Conservation (phyloP, 306 rosid genomes). For the Biancaea sappan region DNA sequence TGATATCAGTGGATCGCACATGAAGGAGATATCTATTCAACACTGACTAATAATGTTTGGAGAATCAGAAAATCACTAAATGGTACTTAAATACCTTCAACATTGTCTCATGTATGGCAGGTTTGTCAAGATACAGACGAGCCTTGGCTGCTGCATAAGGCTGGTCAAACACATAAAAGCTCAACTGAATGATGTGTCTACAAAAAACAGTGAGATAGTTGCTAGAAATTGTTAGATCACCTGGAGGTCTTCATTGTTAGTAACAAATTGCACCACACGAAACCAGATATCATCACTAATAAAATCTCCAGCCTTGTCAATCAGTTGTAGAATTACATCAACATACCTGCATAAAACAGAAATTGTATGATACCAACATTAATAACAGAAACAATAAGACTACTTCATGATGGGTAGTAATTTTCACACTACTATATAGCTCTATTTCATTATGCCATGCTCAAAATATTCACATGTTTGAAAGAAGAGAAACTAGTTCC, state of each 20-base stretch:
- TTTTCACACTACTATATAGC: background rate
- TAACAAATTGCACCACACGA: conserved; percentile 97
- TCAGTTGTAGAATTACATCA: conserved; percentile 94
- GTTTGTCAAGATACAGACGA: conserved; percentile 92
- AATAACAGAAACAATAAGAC: background rate
- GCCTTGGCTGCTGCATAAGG: conserved; percentile 97
- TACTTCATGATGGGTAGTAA: background rate
- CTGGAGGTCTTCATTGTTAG: conserved; percentile 98
- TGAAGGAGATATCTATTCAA: background rate
- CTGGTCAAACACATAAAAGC: conserved; percentile 61
- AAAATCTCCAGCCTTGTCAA: conserved; percentile 99
- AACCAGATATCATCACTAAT: conserved; percentile 99
- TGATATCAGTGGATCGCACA: background rate
- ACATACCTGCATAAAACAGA: conserved; percentile 68
- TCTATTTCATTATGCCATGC: background rate
- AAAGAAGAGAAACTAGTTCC: conserved; percentile 1
- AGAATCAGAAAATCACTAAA: background rate
- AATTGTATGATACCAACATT: conserved; percentile 21
- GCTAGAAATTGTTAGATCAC: conserved; percentile 49
- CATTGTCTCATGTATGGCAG: conserved; percentile 98
- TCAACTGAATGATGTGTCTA: conserved; percentile 35
- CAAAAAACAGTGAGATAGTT: conserved; percentile 26
- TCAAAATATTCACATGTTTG: background rate
- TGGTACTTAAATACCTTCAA: conserved; percentile 66
- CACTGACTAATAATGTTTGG: background rate